Evolutionary conservation across 225 moss, liverwort and hornwort species (phyloP).

Genomic region (Bryum argenteum): DNA sequence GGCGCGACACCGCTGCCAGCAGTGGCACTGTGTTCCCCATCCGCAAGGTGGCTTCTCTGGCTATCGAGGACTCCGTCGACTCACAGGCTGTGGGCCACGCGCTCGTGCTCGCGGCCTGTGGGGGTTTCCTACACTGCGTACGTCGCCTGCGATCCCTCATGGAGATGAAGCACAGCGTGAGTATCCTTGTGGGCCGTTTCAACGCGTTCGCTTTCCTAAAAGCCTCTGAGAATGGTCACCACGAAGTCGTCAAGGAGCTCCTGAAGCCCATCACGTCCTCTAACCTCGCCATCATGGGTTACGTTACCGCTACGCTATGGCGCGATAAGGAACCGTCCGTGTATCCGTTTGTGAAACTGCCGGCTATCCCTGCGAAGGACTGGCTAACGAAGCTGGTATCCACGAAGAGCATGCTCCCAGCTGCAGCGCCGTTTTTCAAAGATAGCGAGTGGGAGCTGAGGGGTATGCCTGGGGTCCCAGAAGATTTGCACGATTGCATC

Average conservation of each 20-base stretch:
- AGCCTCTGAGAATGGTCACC: constrained; percentile 38
- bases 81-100: constrained; percentile 46
- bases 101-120: constrained; percentile 37
- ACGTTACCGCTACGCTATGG: constrained; percentile 35
- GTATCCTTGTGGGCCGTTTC: constrained; percentile 35
- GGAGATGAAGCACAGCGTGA: constrained; percentile 19
- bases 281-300: constrained; percentile 42
- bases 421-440: constrained; percentile 24
- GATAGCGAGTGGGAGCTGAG: constrained; percentile 33
- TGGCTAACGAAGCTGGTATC: constrained; percentile 37
- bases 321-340: constrained; percentile 7
- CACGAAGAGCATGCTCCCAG: constrained; percentile 33
- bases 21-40: constrained; percentile 9
- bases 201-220: constrained; percentile 47
- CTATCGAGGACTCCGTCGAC: constrained; percentile 36
- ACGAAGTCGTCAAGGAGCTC: constrained; percentile 39
- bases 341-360: constrained; percentile 39
- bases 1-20: constrained; percentile 32
- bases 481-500: constrained; percentile 32
- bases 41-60: constrained; percentile 25
- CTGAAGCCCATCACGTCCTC: constrained; percentile 36
- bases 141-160: constrained; percentile 29
- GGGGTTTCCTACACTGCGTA: constrained; percentile 31
- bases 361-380: constrained; percentile 25
- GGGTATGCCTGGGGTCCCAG: constrained; percentile 24